Evolutionary conservation across 371 early-diverging fungal species (phyloP), one percentile per base, ranked within the genome.

Genomic region (Mortierella sp.): DNA sequence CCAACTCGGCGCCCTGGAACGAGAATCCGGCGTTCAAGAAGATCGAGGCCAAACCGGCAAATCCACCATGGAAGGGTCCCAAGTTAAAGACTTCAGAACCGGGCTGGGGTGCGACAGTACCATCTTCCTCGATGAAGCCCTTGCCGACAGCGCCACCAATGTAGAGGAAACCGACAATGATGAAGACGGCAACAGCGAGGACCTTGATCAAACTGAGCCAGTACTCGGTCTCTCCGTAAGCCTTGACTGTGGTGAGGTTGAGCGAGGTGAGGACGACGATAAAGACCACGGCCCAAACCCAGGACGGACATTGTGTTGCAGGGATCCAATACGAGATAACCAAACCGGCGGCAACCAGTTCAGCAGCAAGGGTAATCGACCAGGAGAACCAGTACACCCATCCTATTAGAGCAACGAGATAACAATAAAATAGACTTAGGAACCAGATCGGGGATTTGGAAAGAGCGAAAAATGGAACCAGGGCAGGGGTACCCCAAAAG

Each of bases 11-110:
- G 38, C 97, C 97, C 80, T 96, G 96, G 90, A 96, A 96, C 24
- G 94, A 92, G 84, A 95, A 97, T 73, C 95, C 95, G 32, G 97
- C 96, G 21, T 94, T 90, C 68, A 96, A 88, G 80, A 96, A 94
- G n/a, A 92, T 93, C 70, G 89, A 85, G 76, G 95, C 51, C 55
- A 83, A 75, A 41, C 96, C 96, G 6, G 91, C 78, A 74, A 95
- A 90, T 24, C 95, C 95, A 74, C 93, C 90, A 32, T 93, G 90
- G 93, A 87, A 97, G 95, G 51, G 97, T 93, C 58, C 94, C 97
- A 49, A 93, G 96, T 88, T 83, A 55, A 89, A 76, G 71, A 48
- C 44, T 8, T 43, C 79, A 3, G 68, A 2, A 41, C 76, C 79
- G 27, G 76, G 79, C 55, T 75, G 54, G 27, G 72, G 75, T 1